These are phyloP conservation scores for Gossypium stocksii DNA, from an alignment of 345 rosid species.

Conservation along the genomic window DNA sequence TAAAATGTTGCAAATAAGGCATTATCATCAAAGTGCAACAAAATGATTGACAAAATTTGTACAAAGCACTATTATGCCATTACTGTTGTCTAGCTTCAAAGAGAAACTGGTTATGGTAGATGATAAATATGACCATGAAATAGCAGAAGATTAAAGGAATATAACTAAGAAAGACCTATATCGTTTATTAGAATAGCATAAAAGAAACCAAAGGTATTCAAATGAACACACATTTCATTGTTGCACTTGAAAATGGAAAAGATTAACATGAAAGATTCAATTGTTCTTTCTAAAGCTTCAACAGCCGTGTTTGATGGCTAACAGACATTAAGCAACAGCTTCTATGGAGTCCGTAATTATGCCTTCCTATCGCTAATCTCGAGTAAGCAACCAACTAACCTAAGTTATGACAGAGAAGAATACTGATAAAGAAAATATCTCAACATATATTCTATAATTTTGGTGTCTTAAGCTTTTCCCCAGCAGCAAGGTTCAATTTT, in stretches of 20 bases:
- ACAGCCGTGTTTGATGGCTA: constrained; percentile 28
- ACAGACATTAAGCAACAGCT: constrained; percentile 34
- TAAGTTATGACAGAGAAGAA: constrained; percentile 8
- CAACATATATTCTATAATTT: neutral
- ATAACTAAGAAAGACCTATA: neutral
- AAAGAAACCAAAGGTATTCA: neutral
- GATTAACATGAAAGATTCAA: constrained; percentile 8
- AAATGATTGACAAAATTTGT: too few relatives aligned
- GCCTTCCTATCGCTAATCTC: neutral
- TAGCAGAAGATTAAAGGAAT: neutral
- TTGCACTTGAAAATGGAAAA: neutral
- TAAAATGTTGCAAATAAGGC: too few relatives aligned
- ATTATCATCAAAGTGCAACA: too few relatives aligned
- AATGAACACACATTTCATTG: neutral
- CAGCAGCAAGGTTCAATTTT: neutral
- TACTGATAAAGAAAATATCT: neutral
- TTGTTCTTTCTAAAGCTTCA: constrained; percentile 20
- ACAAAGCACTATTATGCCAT: too few relatives aligned
- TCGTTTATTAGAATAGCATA: neutral
- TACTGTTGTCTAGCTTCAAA: neutral
- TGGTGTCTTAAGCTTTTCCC: neutral
- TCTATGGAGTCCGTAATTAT: constrained; percentile 15
- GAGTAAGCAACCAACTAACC: constrained; percentile 9
- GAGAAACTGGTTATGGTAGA: neutral
- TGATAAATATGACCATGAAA: neutral